A percentile compares a stretch with the other conserved stretches of the same genome.
Evolutionary conservation across 371 early-diverging fungal genomes (phyloP).

Genomic region (Lichtheimia hyalospora): DNA sequence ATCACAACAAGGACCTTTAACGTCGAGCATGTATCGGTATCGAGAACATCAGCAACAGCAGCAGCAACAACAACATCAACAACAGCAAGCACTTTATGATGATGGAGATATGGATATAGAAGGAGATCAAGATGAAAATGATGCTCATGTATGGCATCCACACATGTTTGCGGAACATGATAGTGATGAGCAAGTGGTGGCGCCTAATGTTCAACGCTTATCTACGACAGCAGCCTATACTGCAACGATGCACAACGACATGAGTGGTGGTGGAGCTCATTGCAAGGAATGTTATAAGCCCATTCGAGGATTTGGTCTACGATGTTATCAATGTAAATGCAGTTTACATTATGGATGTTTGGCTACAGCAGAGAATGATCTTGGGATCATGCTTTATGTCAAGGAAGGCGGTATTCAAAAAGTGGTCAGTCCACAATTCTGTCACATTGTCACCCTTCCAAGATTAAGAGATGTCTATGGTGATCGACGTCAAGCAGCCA

Average conservation of each 20-base stretch:
- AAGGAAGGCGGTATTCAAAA: slow-evolving; percentile 48
- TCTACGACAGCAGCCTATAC: background rate
- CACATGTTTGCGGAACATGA: slow-evolving; percentile 33
- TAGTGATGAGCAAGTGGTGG: slow-evolving; percentile 8
- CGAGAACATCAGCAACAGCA: background rate
- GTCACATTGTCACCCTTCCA: slow-evolving; percentile 26
- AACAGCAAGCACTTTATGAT: background rate
- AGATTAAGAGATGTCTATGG: too few species aligned
- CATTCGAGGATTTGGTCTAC: slow-evolving; percentile 50
- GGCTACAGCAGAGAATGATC: slow-evolving; percentile 21
- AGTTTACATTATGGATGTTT: slow-evolving; percentile 42
- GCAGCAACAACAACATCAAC: background rate
- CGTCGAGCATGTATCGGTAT: too few species aligned
- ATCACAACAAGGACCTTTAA: too few species aligned
- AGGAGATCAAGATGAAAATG: background rate
- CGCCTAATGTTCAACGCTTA: background rate
- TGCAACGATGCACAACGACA: slow-evolving; percentile 15
- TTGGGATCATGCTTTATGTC: slow-evolving; percentile 40
- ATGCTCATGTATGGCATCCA: slow-evolving; percentile 45
- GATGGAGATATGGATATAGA: background rate
- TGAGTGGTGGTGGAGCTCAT: slow-evolving; percentile 27
- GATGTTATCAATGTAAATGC: slow-evolving; percentile 55
- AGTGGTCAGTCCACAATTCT: slow-evolving; percentile 48
- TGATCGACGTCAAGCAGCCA: slow-evolving; percentile 9
- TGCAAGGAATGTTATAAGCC: slow-evolving; percentile 56